Evolutionary conservation across 192 early-diverging fungal genomes (phyloP), one percentile per base, ranked within the genome.

Genomic region (Coemansia sp.): DNA sequence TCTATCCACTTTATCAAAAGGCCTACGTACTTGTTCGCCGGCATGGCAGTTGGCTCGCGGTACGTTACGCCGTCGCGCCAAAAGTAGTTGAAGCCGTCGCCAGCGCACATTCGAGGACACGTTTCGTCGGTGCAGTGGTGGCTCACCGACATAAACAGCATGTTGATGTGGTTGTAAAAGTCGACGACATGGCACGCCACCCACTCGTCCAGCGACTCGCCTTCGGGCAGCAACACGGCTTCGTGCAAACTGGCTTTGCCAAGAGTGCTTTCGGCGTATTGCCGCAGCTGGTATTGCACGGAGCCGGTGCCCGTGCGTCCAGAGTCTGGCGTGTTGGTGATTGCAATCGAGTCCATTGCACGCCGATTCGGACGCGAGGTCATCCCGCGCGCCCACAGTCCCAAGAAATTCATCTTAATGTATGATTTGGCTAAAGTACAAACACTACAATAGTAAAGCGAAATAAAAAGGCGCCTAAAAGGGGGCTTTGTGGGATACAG

Each of bases 131-230:
- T 98, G 75, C 95, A 96, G 72, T 91, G 92, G 71, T 89, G 87
- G 34, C 87, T 85, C 31, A 92, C 86, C 8, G 89, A 86, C 56
- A 90, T 93, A 71, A 92, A 98, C 8, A 98, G 78, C 87, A 97
- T 87, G 78, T 96, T 96, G 58, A 94, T 87, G 75, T 98, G 96
- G 83, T 95, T 95, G 79, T 91, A 96, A 73, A 98, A 98, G 75
- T 98, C 96, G 9, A 93, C 91, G 2, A 90, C 86, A 73, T 96
- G 91, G 46, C 93, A 91, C 10, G 96, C 94, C 4, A 96, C 81
- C 96, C 96, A 98, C 64, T 98, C 96, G 67, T 93, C 86, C 26
- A 85, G 47, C 55, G 90, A 88, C 75, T 96, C 94, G 61, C 93
- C 93, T 46, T 92, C 89, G 25, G 96, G 96, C 17, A 95, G 68